Percentiles rank a stretch among this genome's conserved stretches.
Conservation (phyloP, 345 rosid genomes). For the Eucalyptus regnans region DNA sequence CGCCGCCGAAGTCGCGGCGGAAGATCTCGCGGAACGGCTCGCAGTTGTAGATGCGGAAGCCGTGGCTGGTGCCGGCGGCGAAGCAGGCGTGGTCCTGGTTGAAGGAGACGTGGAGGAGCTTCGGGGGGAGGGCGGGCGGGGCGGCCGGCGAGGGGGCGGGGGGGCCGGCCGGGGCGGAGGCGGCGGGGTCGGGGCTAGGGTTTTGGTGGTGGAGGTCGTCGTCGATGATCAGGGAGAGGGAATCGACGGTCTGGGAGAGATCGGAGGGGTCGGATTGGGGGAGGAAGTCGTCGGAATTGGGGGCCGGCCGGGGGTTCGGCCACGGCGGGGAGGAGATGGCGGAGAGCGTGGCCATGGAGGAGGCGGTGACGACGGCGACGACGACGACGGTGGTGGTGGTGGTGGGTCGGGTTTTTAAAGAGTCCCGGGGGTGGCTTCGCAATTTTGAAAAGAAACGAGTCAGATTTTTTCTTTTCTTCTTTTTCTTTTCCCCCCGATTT, state of each 20-base stretch:
- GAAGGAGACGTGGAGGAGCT: slow-evolving; percentile 65
- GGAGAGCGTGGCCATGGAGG: slow-evolving; percentile 64
- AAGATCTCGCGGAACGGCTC: slow-evolving; percentile 92
- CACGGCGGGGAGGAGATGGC: slow-evolving; percentile 36
- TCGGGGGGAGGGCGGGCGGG: slow-evolving; percentile 3
- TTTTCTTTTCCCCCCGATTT: too few relatives aligned
- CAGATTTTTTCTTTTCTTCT: background rate
- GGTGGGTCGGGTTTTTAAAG: background rate
- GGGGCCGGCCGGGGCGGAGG: background rate
- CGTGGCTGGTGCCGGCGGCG: slow-evolving; percentile 83
- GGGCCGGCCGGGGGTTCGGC: background rate
- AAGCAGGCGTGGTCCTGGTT: slow-evolving; percentile 91
- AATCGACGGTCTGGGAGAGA: slow-evolving; percentile 28
- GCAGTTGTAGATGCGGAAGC: slow-evolving; percentile 87
- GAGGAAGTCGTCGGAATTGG: background rate
- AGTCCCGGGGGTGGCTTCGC: background rate
- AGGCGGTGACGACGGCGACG: background rate
- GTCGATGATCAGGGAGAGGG: slow-evolving; percentile 32
- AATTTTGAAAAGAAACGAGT: background rate
- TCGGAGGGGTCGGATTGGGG: background rate
- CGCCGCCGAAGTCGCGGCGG: slow-evolving; percentile 81
- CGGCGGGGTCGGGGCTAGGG: slow-evolving; percentile 1
- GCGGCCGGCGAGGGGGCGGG: slow-evolving; percentile 2
- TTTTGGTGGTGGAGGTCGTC: background rate
- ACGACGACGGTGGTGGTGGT: background rate